Conservation (phyloP, 129 eudicot species). For the Saussurea involucrata region DNA sequence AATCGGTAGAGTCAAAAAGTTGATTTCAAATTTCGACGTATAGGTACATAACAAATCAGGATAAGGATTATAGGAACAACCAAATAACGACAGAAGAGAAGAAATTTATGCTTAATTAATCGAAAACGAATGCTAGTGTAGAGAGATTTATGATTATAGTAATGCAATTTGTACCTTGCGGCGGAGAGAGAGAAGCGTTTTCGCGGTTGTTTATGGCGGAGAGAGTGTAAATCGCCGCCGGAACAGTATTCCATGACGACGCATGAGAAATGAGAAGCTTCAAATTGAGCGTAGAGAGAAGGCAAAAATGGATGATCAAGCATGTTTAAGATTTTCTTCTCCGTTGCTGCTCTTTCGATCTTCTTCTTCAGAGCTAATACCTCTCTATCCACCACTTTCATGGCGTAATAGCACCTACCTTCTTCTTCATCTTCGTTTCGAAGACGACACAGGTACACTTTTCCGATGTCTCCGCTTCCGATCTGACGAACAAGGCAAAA, state of each 20-base stretch:
- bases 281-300: slow-evolving; percentile 73
- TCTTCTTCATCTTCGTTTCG: slow-evolving; percentile 33
- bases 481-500: slow-evolving; percentile 74
- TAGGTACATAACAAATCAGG: slow-evolving; percentile 1
- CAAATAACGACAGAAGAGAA: slow-evolving; percentile 20
- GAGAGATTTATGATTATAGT: not conserved
- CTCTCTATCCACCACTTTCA: slow-evolving; percentile 86
- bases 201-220: slow-evolving; percentile 70
- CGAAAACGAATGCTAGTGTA: not conserved
- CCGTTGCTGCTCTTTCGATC: slow-evolving; percentile 70
- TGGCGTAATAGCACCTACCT: slow-evolving; percentile 47
- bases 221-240: slow-evolving; percentile 90
- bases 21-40: not conserved
- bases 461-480: slow-evolving; percentile 91
- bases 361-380: slow-evolving; percentile 70
- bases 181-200: slow-evolving; percentile 72
- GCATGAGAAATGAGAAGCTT: slow-evolving; percentile 78
- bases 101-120: not conserved
- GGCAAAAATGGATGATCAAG: slow-evolving; percentile 94
- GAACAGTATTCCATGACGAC: slow-evolving; percentile 90
- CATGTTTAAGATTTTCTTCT: slow-evolving; percentile 68
- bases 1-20: slow-evolving; percentile 22
- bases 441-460: slow-evolving; percentile 72
- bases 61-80: slow-evolving; percentile 15
- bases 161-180: slow-evolving; percentile 50